These are phyloP conservation scores for Phytophthora tentaculata DNA, from an alignment of 352 stramenopile species.

Conservation along the genomic window DNA sequence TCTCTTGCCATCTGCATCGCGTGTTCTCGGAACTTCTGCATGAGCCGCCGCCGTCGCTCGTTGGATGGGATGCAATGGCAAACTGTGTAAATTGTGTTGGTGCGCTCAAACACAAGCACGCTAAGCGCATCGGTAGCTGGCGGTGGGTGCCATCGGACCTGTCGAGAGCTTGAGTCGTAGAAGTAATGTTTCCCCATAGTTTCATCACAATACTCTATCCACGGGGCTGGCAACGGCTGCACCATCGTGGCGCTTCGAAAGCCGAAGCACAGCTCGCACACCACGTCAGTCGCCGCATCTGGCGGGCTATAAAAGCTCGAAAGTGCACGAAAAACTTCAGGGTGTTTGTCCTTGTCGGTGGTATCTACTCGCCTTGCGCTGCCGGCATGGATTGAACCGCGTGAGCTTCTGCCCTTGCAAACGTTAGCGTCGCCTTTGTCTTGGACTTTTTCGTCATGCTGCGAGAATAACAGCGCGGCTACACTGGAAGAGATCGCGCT, in stretches of 20 bases:
- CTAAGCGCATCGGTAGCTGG: conserved; percentile 43
- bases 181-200: conserved; percentile 58
- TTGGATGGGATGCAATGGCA: conserved; percentile 67
- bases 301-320: conserved; percentile 56
- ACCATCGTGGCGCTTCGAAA: conserved; percentile 50
- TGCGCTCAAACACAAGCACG: conserved; percentile 59
- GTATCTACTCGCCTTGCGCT: not conserved
- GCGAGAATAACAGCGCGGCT: conserved; percentile 42
- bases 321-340: conserved; percentile 38
- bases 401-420: not conserved
- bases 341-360: conserved; percentile 36
- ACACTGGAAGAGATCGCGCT: conserved; percentile 32
- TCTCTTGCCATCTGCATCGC: conserved; percentile 42
- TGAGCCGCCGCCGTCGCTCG: conserved; percentile 49
- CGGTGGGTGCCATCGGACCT: conserved; percentile 57
- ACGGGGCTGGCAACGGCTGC: conserved; percentile 41
- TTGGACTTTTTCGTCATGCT: conserved; percentile 15
- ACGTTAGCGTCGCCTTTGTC: not conserved
- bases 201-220: conserved; percentile 60
- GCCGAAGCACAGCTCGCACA: conserved; percentile 56
- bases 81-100: conserved; percentile 62
- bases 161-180: conserved; percentile 43
- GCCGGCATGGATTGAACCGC: not conserved
- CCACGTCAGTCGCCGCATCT: conserved; percentile 51
- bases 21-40: conserved; percentile 64